Percentiles rank a stretch among this genome's conserved stretches.
Conservation (phyloP, 2,329 filamentous ascomycete genomes). For the Bipolaris gigantea region DNA sequence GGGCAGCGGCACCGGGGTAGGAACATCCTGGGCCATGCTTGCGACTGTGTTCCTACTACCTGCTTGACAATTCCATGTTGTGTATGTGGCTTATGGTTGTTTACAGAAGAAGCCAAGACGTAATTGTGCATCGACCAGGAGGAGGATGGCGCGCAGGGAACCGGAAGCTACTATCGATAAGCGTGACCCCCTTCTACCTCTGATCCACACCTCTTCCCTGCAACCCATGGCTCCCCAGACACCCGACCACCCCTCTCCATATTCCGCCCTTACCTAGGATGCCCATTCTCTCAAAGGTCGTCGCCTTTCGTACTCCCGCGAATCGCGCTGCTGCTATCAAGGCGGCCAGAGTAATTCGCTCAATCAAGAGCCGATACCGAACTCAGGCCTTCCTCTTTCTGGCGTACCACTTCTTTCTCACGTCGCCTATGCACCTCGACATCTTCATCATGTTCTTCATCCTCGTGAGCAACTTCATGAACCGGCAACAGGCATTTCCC, state of each 20-base stretch:
- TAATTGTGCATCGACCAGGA: slow-evolving; percentile 5
- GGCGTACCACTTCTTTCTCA: slow-evolving; percentile 41
- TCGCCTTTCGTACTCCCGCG: slow-evolving; percentile 17
- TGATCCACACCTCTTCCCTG: slow-evolving; percentile 1
- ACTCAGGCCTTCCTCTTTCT: slow-evolving; percentile 38
- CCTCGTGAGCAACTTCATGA: slow-evolving; percentile 44
- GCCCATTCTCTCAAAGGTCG: slow-evolving; percentile 18
- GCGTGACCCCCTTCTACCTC: slow-evolving; percentile 8
- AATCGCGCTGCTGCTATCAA: slow-evolving; percentile 24
- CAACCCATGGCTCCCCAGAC: slow-evolving; percentile 6
- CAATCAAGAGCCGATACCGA: slow-evolving; percentile 35
- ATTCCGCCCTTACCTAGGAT: slow-evolving; percentile 10
- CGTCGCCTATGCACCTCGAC: slow-evolving; percentile 35
- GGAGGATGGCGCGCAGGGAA: slow-evolving; percentile 9
- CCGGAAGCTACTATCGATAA: slow-evolving; percentile 2
- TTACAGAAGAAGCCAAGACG: background rate
- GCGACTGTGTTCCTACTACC: slow-evolving; percentile 10
- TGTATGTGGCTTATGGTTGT: background rate
- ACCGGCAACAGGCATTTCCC: slow-evolving; percentile 34
- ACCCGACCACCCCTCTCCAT: background rate
- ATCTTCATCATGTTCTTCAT: slow-evolving; percentile 41
- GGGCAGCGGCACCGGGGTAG: slow-evolving; percentile 20
- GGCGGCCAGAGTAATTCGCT: slow-evolving; percentile 31
- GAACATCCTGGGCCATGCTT: slow-evolving; percentile 21
- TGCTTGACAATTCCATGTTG: slow-evolving; percentile 5